Base-by-base conservation (phyloP, 176 grass and related monocot genomes). In the Oryza glaberrima region DNA sequence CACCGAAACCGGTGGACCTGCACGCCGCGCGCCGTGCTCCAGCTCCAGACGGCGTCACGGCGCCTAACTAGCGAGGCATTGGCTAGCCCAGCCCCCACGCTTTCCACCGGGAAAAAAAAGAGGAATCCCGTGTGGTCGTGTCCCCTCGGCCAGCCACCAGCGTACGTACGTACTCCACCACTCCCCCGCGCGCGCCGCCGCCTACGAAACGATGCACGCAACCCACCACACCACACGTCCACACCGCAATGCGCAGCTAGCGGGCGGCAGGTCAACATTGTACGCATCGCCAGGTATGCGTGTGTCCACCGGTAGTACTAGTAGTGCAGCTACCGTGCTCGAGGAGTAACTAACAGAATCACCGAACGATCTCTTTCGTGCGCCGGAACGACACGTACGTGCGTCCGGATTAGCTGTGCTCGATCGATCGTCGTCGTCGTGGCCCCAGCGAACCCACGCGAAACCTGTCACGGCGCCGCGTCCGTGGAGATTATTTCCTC, bases 191-290 rank as follows among this genome's bases (percentile, higher is more conserved):
- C 26, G 3, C 51, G 35, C 66, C 66, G 43, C 34, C 61, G 75
- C 25, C 76, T 28, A 5, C 43, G 43, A 72, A 77, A 49, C 32
- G 6, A 43, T n/a, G 75, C 75, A 74, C 86, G 86, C 81, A 20
- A 77, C 38, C 65, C 17, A 11, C 16, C 30, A 32, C 30, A 16
- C 16, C 4, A 16, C 49, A 4, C 40, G 40, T 17, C 48, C 49
- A 52, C 51, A 19, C 51, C 51, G 51, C 16, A 60, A 22, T 19
- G 63, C 60, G 63, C 34, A 9, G 36, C 36, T 38, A 38, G 48
- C 72, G 35, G 35, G 17, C 76, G 46, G 36, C 46, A 12, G 16
- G 87, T 84, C 82, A 89, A 64, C 82, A 84, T 69, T 15, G 60
- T 11, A 67, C 76, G 58, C 54, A 17, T 56, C 16, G 5, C 16